Conservation (phyloP, 2,329 filamentous ascomycete genomes). For the Periconia sp. region DNA sequence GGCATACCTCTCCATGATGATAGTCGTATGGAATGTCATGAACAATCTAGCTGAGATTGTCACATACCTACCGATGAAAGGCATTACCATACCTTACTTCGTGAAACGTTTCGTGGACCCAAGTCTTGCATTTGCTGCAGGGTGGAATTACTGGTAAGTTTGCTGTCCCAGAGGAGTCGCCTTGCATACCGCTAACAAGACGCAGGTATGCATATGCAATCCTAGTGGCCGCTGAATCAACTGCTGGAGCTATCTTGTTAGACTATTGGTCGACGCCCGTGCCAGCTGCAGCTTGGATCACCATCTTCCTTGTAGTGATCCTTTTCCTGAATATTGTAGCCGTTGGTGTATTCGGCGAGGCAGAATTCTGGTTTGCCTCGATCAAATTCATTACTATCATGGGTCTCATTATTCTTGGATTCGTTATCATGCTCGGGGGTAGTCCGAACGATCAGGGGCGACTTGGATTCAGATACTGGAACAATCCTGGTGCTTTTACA, state of each 20-base stretch:
- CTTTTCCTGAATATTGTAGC: conserved; percentile 44
- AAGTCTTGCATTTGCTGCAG: conserved; percentile 42
- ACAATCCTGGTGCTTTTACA: conserved; percentile 63
- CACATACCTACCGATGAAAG: conserved; percentile 48
- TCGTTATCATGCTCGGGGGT: conserved; percentile 45
- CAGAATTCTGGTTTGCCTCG: conserved; percentile 59
- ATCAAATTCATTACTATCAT: conserved; percentile 54
- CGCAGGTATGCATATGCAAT: conserved; percentile 43
- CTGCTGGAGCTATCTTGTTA: conserved; percentile 39
- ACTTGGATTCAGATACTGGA: conserved; percentile 72
- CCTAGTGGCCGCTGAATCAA: conserved; percentile 42
- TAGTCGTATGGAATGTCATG: conserved; percentile 49
- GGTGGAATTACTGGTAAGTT: conserved; percentile 37
- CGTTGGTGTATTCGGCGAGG: conserved; percentile 50
- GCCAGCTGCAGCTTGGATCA: conserved; percentile 42
- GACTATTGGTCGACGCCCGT: conserved; percentile 44
- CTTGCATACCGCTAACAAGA: not conserved
- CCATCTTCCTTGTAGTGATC: conserved; percentile 43
- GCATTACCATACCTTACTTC: conserved; percentile 47
- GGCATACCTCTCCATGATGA: conserved; percentile 46
- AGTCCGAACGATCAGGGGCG: conserved; percentile 41
- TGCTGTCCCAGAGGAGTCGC: not conserved
- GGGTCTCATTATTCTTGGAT: conserved; percentile 41
- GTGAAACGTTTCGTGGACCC: conserved; percentile 56
- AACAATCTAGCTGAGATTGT: conserved; percentile 49